Evolutionary conservation across 1,284 basidiomycete genomes (phyloP).

Genomic region (Cutaneotrichosporon dermatis): DNA sequence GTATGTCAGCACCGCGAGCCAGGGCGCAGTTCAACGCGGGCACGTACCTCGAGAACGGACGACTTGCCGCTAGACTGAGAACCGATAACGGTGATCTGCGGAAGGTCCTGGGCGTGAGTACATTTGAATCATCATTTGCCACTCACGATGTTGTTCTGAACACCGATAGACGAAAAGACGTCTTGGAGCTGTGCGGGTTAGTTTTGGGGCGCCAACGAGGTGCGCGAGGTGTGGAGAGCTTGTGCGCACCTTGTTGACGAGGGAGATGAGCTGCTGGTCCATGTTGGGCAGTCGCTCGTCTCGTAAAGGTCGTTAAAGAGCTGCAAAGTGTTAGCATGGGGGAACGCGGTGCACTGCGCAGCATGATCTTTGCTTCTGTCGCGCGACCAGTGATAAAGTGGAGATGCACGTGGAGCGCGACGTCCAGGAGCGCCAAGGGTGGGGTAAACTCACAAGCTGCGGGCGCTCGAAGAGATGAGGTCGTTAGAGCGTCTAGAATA

Average conservation of each 20-base stretch:
- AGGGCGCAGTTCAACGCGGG: too few species aligned
- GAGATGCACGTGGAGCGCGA: not conserved
- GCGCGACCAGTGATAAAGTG: not conserved
- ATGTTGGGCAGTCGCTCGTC: slow-evolving; percentile 25
- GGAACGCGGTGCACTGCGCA: not conserved
- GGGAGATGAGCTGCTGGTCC: slow-evolving; percentile 50
- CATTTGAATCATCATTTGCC: not conserved
- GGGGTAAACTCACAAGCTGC: too few species aligned
- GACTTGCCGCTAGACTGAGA: slow-evolving; percentile 56
- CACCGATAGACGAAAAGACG: slow-evolving; percentile 53
- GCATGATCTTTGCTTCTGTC: not conserved
- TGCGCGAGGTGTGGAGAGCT: too few species aligned
- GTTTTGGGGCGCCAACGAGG: too few species aligned
- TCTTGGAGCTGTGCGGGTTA: slow-evolving; percentile 50
- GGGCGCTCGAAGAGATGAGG: too few species aligned
- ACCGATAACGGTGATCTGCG: slow-evolving; percentile 56
- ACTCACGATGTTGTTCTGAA: slow-evolving; percentile 50
- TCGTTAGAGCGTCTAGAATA: too few species aligned
- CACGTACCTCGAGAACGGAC: slow-evolving; percentile 52
- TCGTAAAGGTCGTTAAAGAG: not conserved
- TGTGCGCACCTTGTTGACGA: slow-evolving; percentile 48
- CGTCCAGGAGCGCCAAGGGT: not conserved
- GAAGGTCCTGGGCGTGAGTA: slow-evolving; percentile 50
- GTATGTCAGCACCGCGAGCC: not conserved
- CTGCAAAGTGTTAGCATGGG: not conserved